These are phyloP conservation scores for Diaporthe sp. DNA, from an alignment of 2,329 filamentous ascomycete genomes.

Conservation along the genomic window DNA sequence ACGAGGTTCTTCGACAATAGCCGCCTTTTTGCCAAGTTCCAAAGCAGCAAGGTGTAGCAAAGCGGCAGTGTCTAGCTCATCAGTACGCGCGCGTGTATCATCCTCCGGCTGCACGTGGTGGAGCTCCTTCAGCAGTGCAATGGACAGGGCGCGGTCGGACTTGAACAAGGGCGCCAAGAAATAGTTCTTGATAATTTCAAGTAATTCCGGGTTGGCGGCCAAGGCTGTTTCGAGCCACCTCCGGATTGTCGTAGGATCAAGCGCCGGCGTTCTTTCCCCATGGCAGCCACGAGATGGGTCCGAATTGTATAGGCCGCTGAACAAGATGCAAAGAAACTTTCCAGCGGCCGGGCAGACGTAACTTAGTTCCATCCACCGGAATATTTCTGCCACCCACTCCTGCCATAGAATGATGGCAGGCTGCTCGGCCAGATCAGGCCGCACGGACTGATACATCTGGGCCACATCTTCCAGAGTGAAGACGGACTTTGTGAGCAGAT, in stretches of 20 bases:
- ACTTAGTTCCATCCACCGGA: slow-evolving; percentile 63
- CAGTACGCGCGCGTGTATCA: slow-evolving; percentile 38
- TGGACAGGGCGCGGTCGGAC: slow-evolving; percentile 61
- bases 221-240: slow-evolving; percentile 65
- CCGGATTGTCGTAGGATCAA: slow-evolving; percentile 61
- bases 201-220: slow-evolving; percentile 57
- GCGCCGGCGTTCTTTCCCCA: slow-evolving; percentile 32
- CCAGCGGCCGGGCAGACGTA: slow-evolving; percentile 70
- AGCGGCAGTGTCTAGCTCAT: slow-evolving; percentile 62
- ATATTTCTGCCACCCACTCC: slow-evolving; percentile 47
- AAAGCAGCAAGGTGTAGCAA: slow-evolving; percentile 74
- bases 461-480: slow-evolving; percentile 60
- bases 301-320: slow-evolving; percentile 54
- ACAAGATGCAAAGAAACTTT: slow-evolving; percentile 69
- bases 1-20: slow-evolving; percentile 76
- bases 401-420: slow-evolving; percentile 43
- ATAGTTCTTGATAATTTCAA: slow-evolving; percentile 74
- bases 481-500: slow-evolving; percentile 71
- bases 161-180: slow-evolving; percentile 72
- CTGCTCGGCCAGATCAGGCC: slow-evolving; percentile 40
- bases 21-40: slow-evolving; percentile 76
- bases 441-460: slow-evolving; percentile 51
- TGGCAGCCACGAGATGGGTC: slow-evolving; percentile 31
- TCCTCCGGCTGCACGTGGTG: slow-evolving; percentile 46
- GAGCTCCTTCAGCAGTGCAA: slow-evolving; percentile 66